Conservation (phyloP, 2,329 filamentous ascomycete genomes). For the Phialocephala subalpina region DNA sequence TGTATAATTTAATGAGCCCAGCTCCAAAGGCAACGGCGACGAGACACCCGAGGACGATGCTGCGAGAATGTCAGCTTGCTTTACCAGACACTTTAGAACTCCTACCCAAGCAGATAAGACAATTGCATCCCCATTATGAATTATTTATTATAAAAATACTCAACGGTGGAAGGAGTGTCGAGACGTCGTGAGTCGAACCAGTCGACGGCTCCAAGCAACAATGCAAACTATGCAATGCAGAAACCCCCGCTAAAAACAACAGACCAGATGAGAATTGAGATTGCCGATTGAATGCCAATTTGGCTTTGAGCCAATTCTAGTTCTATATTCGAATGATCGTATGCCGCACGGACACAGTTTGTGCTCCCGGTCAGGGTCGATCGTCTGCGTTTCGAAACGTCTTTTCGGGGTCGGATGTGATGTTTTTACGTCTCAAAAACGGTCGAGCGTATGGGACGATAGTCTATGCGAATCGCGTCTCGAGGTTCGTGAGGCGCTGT, state of each 20-base stretch:
- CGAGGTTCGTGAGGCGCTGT: neutral
- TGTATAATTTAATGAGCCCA: constrained; percentile 33
- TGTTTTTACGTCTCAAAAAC: constrained; percentile 13
- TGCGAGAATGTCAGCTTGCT: constrained; percentile 15
- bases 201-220: constrained; percentile 5
- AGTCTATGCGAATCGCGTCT: neutral
- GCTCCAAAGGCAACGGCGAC: constrained; percentile 33
- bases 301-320: constrained; percentile 15
- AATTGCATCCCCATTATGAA: constrained; percentile 34
- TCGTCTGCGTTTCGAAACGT: constrained; percentile 21
- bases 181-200: constrained; percentile 15
- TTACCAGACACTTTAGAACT: neutral
- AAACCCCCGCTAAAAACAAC: constrained; percentile 2
- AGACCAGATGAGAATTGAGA: constrained; percentile 19
- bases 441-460: constrained; percentile 3
- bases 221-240: neutral
- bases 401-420: constrained; percentile 9
- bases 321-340: constrained; percentile 9
- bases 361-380: constrained; percentile 23
- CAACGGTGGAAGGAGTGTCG: neutral
- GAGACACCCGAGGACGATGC: constrained; percentile 34
- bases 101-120: constrained; percentile 32
- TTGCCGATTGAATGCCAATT: constrained; percentile 5
- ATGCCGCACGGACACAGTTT: constrained; percentile 29
- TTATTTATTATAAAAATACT: constrained; percentile 11